Conservation (phyloP, 306 rosid species). For the Coriaria nepalensis region DNA sequence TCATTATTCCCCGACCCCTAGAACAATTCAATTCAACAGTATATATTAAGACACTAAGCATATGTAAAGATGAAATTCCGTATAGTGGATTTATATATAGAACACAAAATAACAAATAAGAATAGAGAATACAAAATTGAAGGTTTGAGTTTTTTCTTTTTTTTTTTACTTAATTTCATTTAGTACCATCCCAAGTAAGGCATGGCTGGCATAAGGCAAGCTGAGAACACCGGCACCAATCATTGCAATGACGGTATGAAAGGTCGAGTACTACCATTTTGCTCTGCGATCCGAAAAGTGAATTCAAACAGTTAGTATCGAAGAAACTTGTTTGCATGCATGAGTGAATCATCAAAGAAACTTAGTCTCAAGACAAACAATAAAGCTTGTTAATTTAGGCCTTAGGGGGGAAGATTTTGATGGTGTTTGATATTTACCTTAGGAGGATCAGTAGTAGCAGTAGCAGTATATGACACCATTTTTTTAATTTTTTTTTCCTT, state of each 20-base stretch:
- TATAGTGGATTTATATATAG: no score
- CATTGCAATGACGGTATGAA: conserved; percentile 89
- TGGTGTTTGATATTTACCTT: neutral
- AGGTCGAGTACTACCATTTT: conserved; percentile 97
- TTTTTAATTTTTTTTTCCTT: conserved; percentile 13
- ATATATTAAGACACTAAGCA: no score
- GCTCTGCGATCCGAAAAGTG: conserved; percentile 31
- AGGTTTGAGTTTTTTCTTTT: neutral
- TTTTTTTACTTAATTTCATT: no score
- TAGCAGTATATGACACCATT: conserved; percentile 54
- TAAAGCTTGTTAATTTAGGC: no score
- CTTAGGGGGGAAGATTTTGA: neutral
- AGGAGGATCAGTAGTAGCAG: conserved; percentile 13
- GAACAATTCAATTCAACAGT: neutral
- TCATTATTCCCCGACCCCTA: conserved; percentile 86
- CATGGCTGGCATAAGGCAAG: conserved; percentile 91
- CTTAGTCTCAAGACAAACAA: no score
- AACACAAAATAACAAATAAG: neutral
- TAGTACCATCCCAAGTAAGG: conserved; percentile 87
- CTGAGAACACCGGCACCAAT: conserved; percentile 93
- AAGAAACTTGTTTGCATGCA: no score
- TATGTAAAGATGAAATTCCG: no score
- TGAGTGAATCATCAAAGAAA: no score
- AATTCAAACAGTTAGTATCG: neutral
- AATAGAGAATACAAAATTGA: neutral